A percentile compares a stretch with the other conserved stretches of the same genome.
Evolutionary conservation across 176 grass and related monocot genomes (phyloP).

Genomic region (Oryza nivara): DNA sequence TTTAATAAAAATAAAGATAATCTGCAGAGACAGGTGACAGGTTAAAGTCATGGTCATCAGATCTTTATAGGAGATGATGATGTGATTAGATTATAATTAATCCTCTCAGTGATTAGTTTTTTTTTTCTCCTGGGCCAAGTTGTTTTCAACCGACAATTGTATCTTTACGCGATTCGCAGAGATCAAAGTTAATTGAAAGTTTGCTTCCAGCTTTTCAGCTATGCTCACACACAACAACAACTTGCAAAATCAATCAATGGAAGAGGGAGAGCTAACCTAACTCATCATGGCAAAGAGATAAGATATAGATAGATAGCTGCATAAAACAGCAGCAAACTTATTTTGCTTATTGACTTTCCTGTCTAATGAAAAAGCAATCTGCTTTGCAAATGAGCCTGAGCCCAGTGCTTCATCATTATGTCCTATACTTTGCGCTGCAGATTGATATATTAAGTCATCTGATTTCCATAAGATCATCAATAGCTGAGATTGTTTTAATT

Average conservation of each 20-base stretch:
- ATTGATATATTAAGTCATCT: neutral
- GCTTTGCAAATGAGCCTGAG: slow-evolving; percentile 7
- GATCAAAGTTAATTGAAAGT: slow-evolving; percentile 44
- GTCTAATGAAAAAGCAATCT: slow-evolving; percentile 31
- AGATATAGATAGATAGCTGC: slow-evolving; percentile 1
- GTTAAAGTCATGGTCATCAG: slow-evolving; percentile 47
- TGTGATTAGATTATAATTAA: slow-evolving; percentile 42
- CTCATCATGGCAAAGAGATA: neutral
- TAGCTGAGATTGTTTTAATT: neutral
- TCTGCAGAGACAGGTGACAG: slow-evolving; percentile 25
- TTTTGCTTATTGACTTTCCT: slow-evolving; percentile 14
- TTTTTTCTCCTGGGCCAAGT: slow-evolving; percentile 23
- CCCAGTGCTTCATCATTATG: slow-evolving; percentile 9
- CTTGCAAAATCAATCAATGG: slow-evolving; percentile 29
- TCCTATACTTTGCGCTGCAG: neutral
- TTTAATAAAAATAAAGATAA: slow-evolving; percentile 47
- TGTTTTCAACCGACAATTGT: slow-evolving; percentile 61
- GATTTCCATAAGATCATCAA: neutral
- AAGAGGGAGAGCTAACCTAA: slow-evolving; percentile 36
- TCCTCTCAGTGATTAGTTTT: slow-evolving; percentile 26
- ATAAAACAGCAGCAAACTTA: neutral
- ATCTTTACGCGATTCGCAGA: slow-evolving; percentile 56
- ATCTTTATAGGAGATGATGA: slow-evolving; percentile 27
- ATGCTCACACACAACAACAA: neutral
- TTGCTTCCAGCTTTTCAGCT: slow-evolving; percentile 47